Conservation (phyloP, 805 yeast genomes). For the Teunomyces barrocoloradensis region DNA sequence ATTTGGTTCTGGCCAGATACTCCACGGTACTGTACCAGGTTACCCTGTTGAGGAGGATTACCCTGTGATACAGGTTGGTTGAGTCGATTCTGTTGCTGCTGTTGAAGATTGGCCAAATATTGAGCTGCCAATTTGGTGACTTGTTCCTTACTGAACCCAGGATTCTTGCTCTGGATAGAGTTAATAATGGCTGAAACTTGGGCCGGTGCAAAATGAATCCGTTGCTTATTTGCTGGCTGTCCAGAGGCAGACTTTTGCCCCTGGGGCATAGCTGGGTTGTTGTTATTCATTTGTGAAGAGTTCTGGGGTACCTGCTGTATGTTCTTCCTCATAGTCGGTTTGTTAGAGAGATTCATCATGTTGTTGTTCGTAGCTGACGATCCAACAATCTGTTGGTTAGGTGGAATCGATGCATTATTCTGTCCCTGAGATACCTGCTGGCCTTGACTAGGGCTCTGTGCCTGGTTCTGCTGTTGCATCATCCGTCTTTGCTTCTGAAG, state of each 20-base stretch:
- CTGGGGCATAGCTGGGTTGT: neutral
- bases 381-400: slow-evolving; percentile 2
- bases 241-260: neutral
- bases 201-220: slow-evolving; percentile 51
- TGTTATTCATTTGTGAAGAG: neutral
- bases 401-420: neutral
- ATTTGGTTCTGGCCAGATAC: slow-evolving; percentile 1
- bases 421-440: slow-evolving; percentile 3
- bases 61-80: slow-evolving; percentile 4
- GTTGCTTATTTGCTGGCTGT: slow-evolving; percentile 20
- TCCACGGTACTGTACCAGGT: neutral
- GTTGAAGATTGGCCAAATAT: slow-evolving; percentile 57
- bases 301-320: slow-evolving; percentile 1
- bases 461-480: slow-evolving; percentile 43
- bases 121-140: slow-evolving; percentile 66
- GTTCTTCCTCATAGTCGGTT: slow-evolving; percentile 1
- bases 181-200: slow-evolving; percentile 65
- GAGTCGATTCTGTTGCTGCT: slow-evolving; percentile 32
- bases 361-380: neutral
- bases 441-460: neutral
- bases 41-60: slow-evolving; percentile 7
- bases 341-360: neutral
- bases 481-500: slow-evolving; percentile 49
- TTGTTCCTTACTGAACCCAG: slow-evolving; percentile 59
- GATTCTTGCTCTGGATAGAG: slow-evolving; percentile 65